Conservation (phyloP, 73 alveolate genomes). For the Symbiodinium natans region DNA sequence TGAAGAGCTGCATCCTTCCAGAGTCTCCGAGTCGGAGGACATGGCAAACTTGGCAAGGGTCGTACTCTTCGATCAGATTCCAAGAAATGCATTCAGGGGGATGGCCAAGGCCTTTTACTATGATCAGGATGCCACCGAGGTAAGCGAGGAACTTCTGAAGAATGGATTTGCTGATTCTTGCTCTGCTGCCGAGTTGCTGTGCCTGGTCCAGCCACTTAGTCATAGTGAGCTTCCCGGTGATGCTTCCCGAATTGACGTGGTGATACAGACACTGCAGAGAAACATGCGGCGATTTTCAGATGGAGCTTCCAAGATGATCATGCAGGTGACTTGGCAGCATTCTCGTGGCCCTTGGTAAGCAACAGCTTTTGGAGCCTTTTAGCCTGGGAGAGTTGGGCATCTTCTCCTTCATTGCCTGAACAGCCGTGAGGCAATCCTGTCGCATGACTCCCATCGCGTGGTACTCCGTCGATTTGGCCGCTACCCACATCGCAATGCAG, state of each 20-base stretch:
- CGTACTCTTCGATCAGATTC: constrained; percentile 74
- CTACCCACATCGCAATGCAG: constrained; percentile 96
- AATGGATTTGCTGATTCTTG: constrained; percentile 1
- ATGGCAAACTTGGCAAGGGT: constrained; percentile 37
- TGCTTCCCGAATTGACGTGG: neutral
- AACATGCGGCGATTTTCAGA: constrained; percentile 69
- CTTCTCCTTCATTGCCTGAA: too few species aligned
- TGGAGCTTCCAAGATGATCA: constrained; percentile 22
- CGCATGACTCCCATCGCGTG: constrained; percentile 85
- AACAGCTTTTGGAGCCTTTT: too few species aligned
- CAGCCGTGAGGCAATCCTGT: constrained; percentile 39
- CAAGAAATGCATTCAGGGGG: constrained; percentile 56
- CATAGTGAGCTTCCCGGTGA: constrained; percentile 40
- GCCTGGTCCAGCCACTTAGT: constrained; percentile 15
- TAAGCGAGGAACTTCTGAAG: constrained; percentile 10
- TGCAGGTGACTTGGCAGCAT: constrained; percentile 42
- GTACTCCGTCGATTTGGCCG: constrained; percentile 96
- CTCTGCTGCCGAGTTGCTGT: constrained; percentile 65
- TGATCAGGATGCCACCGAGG: constrained; percentile 39
- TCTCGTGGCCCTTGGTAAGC: too few species aligned
- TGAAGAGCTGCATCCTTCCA: neutral
- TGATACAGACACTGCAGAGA: neutral
- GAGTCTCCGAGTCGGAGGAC: neutral
- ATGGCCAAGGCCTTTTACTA: constrained; percentile 19
- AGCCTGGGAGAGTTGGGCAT: too few species aligned